These are phyloP conservation scores for Xylariomycetidae sp. DNA, from an alignment of 2,329 filamentous ascomycete genomes.

Conservation along the genomic window DNA sequence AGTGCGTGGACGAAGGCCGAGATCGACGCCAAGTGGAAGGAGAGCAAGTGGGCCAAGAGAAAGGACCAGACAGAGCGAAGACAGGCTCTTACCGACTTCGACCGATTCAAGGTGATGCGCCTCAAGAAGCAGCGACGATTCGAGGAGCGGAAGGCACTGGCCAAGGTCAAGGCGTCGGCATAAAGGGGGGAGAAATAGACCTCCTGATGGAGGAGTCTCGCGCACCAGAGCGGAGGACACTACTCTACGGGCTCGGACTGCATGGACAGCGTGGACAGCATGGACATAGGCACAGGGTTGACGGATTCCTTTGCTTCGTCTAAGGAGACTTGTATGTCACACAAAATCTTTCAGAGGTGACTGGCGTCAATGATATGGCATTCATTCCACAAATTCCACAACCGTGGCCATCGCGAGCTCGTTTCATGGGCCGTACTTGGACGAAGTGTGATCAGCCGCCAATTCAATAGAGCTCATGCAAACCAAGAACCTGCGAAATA, in stretches of 20 bases:
- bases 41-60: slow-evolving; percentile 93
- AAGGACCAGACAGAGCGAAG: slow-evolving; percentile 79
- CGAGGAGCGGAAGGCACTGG: slow-evolving; percentile 93
- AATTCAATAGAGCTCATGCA: too few species aligned
- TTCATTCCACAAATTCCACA: too few species aligned
- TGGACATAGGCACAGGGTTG: slow-evolving; percentile 50
- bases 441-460: too few species aligned
- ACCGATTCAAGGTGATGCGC: slow-evolving; percentile 99
- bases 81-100: slow-evolving; percentile 93
- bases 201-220: too few species aligned
- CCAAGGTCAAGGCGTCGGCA: slow-evolving; percentile 83
- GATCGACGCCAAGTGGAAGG: slow-evolving; percentile 90
- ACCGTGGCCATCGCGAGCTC: too few species aligned
- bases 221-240: slow-evolving; percentile 15
- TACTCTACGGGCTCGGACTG: slow-evolving; percentile 25
- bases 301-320: slow-evolving; percentile 50
- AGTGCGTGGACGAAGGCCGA: slow-evolving; percentile 86
- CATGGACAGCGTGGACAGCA: slow-evolving; percentile 38
- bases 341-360: slow-evolving; percentile 47
- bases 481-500: too few species aligned
- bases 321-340: slow-evolving; percentile 63
- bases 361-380: slow-evolving; percentile 63
- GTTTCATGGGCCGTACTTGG: too few species aligned
- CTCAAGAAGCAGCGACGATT: slow-evolving; percentile 99
- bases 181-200: slow-evolving; percentile 50